Evolutionary conservation across 371 early-diverging fungal species (phyloP), one percentile per base, ranked within the genome.

Genomic region (Syncephalis plumigaleata): DNA sequence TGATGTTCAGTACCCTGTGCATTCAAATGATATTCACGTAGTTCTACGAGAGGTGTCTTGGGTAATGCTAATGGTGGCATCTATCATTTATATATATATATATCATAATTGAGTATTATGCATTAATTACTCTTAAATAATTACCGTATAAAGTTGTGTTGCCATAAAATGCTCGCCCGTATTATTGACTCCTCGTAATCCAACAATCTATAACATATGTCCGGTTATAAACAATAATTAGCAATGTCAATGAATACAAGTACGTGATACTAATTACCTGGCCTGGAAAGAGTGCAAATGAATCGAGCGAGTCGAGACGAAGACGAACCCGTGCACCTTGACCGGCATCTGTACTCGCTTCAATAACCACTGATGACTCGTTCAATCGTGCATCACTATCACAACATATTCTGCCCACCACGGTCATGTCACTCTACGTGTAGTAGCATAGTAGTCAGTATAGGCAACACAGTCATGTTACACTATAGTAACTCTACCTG

Each of bases 381-480:
- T 83, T 80, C 9, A 88, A 55, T 43, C 73, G 73, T 8, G 71
- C 74, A 25, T 73, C 71, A 2, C 71, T 59, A 51, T 79, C 81
- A 51, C 75, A 75, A 44, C 83, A 74, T 36, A 92, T 73, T 39
- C 87, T 70, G 2, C 92, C 92, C 2, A 81, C 73, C 0, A 77
- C 71, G 9, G 65, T 65, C 20, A 79, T 59, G 1, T 58, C 37
- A 17, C 68, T 58, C 50, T 71, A 68, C n/a, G n/a, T n/a, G n/a
- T n/a, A n/a, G n/a, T n/a, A n/a, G n/a, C n/a, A n/a, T n/a, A n/a
- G n/a, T n/a, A n/a, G n/a, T n/a, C n/a, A n/a, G n/a, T n/a, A n/a
- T n/a, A n/a, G n/a, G n/a, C n/a, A n/a, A n/a, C n/a, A n/a, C n/a
- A n/a, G n/a, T n/a, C n/a, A n/a, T n/a, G n/a, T n/a, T n/a, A n/a